Conservation (phyloP, 2,329 filamentous ascomycete species). For the Chrysoporthe puriensis region DNA sequence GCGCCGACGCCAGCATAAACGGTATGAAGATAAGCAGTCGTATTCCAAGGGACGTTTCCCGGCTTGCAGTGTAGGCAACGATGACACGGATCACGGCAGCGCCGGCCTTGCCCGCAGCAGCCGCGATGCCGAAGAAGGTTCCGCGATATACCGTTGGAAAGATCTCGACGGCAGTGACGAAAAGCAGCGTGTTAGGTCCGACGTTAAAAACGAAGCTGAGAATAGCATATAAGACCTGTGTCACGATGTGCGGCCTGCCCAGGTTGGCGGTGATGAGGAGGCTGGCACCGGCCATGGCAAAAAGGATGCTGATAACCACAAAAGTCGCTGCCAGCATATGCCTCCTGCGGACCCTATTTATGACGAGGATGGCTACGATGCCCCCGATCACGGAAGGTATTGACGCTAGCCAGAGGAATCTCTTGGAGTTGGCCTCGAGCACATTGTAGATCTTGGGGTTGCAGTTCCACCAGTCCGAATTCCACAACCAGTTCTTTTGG, state of each 20-base stretch:
- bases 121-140: slow-evolving; percentile 38
- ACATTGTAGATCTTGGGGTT: slow-evolving; percentile 5
- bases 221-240: slow-evolving; percentile 33
- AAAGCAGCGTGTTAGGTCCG: slow-evolving; percentile 38
- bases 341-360: slow-evolving; percentile 29
- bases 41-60: background rate
- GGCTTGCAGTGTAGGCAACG: slow-evolving; percentile 6
- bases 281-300: slow-evolving; percentile 30
- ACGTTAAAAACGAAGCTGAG: slow-evolving; percentile 36
- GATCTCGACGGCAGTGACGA: slow-evolving; percentile 39
- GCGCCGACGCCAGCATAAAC: slow-evolving; percentile 13
- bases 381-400: slow-evolving; percentile 29
- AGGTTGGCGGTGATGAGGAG: slow-evolving; percentile 28
- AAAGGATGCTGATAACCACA: slow-evolving; percentile 24
- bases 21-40: slow-evolving; percentile 12
- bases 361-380: slow-evolving; percentile 26
- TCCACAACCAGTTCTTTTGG: background rate
- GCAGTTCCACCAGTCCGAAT: slow-evolving; percentile 16
- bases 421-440: slow-evolving; percentile 23
- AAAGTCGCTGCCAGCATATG: slow-evolving; percentile 27
- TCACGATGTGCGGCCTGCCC: slow-evolving; percentile 18
- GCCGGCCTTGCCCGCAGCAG: slow-evolving; percentile 38
- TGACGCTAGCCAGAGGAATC: slow-evolving; percentile 27
- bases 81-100: slow-evolving; percentile 33
- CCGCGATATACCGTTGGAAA: slow-evolving; percentile 39